These are phyloP conservation scores for Metarhizium rileyi DNA, from an alignment of 2,329 filamentous ascomycete genomes.

Conservation along the genomic window DNA sequence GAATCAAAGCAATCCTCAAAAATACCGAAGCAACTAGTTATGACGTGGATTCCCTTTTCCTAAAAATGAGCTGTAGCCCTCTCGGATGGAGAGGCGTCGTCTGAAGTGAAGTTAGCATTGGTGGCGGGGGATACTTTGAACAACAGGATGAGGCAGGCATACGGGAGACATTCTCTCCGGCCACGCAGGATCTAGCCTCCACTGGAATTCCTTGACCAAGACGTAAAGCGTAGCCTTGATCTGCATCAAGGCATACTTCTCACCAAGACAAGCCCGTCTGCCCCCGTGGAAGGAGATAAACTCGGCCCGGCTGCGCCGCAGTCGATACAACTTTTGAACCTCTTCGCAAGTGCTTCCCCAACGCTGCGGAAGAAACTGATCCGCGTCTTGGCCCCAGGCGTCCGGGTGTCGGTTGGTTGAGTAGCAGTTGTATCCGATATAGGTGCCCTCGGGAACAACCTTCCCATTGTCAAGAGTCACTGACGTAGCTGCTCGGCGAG, in stretches of 20 bases:
- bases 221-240: not conserved
- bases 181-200: not conserved
- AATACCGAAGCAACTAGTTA: too few relatives aligned
- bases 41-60: not conserved
- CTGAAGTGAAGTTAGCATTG: not conserved
- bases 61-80: not conserved
- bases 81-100: not conserved
- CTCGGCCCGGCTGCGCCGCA: not conserved
- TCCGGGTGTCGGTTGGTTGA: not conserved
- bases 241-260: not conserved
- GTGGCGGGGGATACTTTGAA: not conserved
- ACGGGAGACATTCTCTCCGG: not conserved
- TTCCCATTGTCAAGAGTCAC: constrained; percentile 18
- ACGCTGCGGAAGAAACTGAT: not conserved
- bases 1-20: too few relatives aligned
- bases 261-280: not conserved
- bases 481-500: constrained; percentile 24
- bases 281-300: not conserved
- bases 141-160: not conserved
- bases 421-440: not conserved
- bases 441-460: constrained; percentile 24
- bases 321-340: not conserved
- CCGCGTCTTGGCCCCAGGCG: not conserved
- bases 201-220: not conserved
- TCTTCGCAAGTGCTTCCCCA: not conserved